Evolutionary conservation across 73 alveolate species (phyloP).

Genomic region (Uronychia binucleata): DNA sequence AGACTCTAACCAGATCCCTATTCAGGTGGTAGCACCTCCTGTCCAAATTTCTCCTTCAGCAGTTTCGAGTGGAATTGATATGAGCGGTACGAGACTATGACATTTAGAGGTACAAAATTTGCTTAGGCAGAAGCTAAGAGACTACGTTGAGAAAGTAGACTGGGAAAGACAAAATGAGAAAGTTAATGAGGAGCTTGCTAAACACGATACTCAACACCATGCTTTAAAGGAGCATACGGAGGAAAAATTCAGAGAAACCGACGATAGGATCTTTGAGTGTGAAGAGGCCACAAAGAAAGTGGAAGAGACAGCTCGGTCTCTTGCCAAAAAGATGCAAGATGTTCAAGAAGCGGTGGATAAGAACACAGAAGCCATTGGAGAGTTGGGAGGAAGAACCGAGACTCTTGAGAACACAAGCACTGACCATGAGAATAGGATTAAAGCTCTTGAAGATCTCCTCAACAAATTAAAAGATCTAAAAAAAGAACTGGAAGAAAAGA

Average conservation of each 20-base stretch:
- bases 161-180: not conserved
- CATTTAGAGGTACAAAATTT: not conserved
- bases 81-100: not conserved
- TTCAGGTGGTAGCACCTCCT: not conserved
- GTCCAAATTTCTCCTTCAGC: not conserved
- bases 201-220: not conserved
- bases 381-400: not conserved
- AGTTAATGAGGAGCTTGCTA: not conserved
- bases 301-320: not conserved
- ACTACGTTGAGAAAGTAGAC: not conserved
- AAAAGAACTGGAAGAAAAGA: not conserved
- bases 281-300: not conserved
- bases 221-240: not conserved
- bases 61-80: not conserved
- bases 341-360: not conserved
- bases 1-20: not conserved
- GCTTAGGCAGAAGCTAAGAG: not conserved
- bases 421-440: slow-evolving; percentile 1
- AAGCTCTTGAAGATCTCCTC: not conserved
- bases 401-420: not conserved
- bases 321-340: not conserved
- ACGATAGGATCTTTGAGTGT: not conserved
- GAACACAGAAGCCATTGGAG: not conserved
- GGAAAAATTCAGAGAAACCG: not conserved
- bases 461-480: not conserved